phyloP scores from a whole-genome alignment of 208 protist species.

The Leishmania amazonensis region DNA sequence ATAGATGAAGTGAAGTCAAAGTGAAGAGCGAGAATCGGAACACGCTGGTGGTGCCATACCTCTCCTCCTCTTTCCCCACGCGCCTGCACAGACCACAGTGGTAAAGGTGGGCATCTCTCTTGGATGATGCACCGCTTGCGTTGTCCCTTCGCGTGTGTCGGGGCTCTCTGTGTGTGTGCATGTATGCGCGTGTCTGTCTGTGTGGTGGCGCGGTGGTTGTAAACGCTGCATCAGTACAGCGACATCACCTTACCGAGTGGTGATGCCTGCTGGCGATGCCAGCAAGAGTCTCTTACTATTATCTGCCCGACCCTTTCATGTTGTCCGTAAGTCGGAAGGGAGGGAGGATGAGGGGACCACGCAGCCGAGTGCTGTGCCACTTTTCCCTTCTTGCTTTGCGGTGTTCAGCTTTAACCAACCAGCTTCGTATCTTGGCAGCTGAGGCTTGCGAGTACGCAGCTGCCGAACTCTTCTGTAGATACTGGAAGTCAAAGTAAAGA shows the following conservation, averaged over 20 bases:
- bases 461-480: background rate
- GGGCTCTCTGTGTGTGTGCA: background rate
- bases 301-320: background rate
- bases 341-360: background rate
- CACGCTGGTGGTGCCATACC: background rate
- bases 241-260: constrained; percentile 12
- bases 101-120: background rate
- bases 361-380: background rate
- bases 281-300: constrained; percentile 5
- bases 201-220: background rate
- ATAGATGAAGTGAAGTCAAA: constrained; percentile 37
- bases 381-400: background rate
- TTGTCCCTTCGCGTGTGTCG: background rate
- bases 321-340: background rate
- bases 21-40: constrained; percentile 32
- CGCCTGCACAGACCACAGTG: background rate
- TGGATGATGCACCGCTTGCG: background rate
- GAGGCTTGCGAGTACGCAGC: background rate
- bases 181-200: background rate
- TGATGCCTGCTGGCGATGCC: constrained; percentile 31
- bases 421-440: background rate
- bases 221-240: constrained; percentile 38
- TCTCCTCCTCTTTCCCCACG: background rate
- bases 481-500: constrained; percentile 5
- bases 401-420: background rate